Base-by-base conservation (phyloP, 192 early-diverging fungal genomes). In the Piromyces finnis region DNA sequence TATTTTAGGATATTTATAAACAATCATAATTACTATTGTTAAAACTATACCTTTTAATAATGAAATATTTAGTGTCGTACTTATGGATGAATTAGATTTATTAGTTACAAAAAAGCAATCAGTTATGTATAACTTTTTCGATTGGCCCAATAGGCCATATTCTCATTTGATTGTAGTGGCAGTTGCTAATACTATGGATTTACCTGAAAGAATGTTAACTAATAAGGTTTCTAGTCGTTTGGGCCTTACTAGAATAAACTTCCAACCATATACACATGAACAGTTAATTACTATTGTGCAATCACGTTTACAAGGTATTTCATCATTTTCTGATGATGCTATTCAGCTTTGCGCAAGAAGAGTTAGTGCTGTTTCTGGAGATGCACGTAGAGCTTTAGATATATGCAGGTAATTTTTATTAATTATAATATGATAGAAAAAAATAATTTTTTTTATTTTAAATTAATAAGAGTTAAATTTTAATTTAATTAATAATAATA, bases 81-180 rank as follows among this genome's bases (percentile, higher is more conserved):
- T 99, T 77, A 93, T 99, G 89, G 98, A 99, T 83, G 98, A 99
- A 85, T 87, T 99, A 59, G 98, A 99, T 84, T 84, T 98, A 16
- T 85, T 99, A 28, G 94, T 97, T 12, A 96, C 95, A 1, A 92
- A 93, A 81, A 94, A 94, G 78, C 96, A 97, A 82, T 88, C 89
- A 3, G 93, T 99, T 77, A 94, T 99, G 88, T 98, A 98, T 86
- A 99, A 98, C 84, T 95, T 99, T 82, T 98, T 99, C 81, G 95
- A 98, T 78, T 99, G 97, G 97, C 96, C 98, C 26, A 93, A 92
- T 77, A 88, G 93, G 29, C 86, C 89, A 14, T 86, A 93, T 81
- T 94, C 96, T 18, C 87, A 91, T 80, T 84, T 99, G 18, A 93
- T 98, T 81, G 94, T 99, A 5, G 86, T 99, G 77, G 97, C 97